Conservation (phyloP, 1,284 basidiomycete genomes). For the Cutaneotrichosporon arboriforme region DNA sequence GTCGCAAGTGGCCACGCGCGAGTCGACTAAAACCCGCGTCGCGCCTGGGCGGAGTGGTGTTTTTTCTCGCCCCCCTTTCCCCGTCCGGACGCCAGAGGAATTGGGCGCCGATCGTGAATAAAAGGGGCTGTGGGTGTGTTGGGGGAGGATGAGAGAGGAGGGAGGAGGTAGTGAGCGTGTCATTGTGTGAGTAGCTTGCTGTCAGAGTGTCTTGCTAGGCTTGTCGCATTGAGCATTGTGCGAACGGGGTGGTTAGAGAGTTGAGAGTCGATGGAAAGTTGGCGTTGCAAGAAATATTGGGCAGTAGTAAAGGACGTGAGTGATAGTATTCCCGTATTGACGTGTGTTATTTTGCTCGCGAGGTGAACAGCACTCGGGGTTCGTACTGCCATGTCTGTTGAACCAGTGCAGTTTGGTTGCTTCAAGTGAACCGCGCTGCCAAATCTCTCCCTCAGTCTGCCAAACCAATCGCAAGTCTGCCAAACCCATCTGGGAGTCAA, state of each 20-base stretch:
- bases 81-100: constrained; percentile 39
- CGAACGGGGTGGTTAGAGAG: background rate
- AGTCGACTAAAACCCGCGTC: constrained; percentile 21
- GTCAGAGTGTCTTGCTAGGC: background rate
- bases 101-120: constrained; percentile 45
- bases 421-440: too few species aligned
- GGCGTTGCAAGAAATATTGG: background rate
- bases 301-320: background rate
- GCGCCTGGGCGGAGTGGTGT: constrained; percentile 17
- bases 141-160: background rate
- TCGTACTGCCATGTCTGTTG: too few species aligned
- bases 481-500: too few species aligned
- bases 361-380: too few species aligned
- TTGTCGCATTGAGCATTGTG: background rate
- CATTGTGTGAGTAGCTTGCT: background rate
- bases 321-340: too few species aligned
- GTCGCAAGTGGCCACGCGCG: constrained; percentile 13
- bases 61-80: constrained; percentile 44
- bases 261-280: background rate
- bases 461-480: too few species aligned
- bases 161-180: background rate
- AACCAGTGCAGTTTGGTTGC: too few species aligned
- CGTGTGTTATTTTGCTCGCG: too few species aligned
- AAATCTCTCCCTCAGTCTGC: too few species aligned
- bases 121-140: constrained; percentile 25